A percentile compares a stretch with the other conserved stretches of the same genome.
These are phyloP conservation scores for Claviceps arundinis DNA, from an alignment of 2,329 filamentous ascomycete species.

Conservation along the genomic window DNA sequence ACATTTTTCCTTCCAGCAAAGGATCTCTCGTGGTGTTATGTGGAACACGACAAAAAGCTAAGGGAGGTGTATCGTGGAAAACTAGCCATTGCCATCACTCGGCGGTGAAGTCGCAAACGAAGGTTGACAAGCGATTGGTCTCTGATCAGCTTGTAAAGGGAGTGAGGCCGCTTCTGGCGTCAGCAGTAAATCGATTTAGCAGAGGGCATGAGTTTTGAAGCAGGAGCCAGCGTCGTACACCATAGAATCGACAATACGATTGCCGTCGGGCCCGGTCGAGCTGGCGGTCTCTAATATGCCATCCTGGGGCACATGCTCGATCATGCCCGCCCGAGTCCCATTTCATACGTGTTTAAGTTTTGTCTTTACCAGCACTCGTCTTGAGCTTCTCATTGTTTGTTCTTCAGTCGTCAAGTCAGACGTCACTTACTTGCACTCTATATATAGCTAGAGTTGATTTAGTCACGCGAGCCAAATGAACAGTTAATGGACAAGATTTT, in stretches of 20 bases:
- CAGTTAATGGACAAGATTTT: conserved; percentile 1
- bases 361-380: conserved; percentile 24
- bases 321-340: conserved; percentile 7
- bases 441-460: conserved; percentile 18
- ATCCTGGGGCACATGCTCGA: not conserved
- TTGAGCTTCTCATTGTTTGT: conserved; percentile 22
- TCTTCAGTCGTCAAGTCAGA: conserved; percentile 25
- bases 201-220: not conserved
- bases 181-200: not conserved
- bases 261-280: not conserved
- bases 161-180: conserved; percentile 7
- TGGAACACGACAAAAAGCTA: conserved; percentile 13
- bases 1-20: conserved; percentile 8
- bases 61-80: conserved; percentile 12
- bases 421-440: conserved; percentile 20
- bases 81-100: conserved; percentile 8
- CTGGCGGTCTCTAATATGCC: not conserved
- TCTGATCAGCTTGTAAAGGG: conserved; percentile 10
- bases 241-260: not conserved
- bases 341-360: conserved; percentile 18
- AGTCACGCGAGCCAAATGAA: conserved; percentile 9
- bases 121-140: conserved; percentile 6
- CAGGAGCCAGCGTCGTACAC: not conserved
- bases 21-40: conserved; percentile 18
- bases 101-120: conserved; percentile 8